phyloP scores from a whole-genome alignment of 805 yeast species.

The Alloascoidea africana region DNA sequence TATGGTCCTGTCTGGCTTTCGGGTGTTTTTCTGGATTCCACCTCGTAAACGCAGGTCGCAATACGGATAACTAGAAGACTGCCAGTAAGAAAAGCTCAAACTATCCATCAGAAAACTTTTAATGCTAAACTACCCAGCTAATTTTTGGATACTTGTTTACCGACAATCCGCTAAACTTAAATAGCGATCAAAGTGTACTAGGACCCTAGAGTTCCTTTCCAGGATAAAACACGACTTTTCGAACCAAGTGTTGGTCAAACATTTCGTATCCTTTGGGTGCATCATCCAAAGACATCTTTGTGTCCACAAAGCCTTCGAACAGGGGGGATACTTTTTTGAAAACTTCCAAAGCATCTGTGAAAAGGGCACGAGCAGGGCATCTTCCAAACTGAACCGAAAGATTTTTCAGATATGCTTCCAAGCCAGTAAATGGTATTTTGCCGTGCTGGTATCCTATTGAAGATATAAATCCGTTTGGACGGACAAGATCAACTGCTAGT shows the following conservation, averaged over 20 bases:
- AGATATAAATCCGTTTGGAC: conserved; percentile 41
- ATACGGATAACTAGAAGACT: no score
- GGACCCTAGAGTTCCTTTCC: no score
- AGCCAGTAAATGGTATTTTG: conserved; percentile 36
- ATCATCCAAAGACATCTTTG: conserved; percentile 26
- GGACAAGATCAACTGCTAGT: conserved; percentile 34
- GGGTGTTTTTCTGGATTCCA: no score
- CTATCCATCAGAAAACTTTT: no score
- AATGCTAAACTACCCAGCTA: no score
- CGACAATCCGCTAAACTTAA: no score
- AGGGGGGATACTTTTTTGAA: conserved; percentile 28
- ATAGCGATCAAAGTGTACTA: no score
- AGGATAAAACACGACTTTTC: conserved; percentile 33
- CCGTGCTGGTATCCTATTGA: conserved; percentile 50
- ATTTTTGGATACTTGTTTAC: no score
- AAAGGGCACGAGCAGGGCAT: conserved; percentile 45
- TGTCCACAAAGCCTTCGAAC: conserved; percentile 37
- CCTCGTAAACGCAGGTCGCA: no score
- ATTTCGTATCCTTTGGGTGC: conserved; percentile 30
- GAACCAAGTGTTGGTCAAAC: conserved; percentile 38
- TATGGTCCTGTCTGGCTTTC: no score
- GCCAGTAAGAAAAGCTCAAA: no score
- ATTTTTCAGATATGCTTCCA: conserved; percentile 43
- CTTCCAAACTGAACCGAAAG: conserved; percentile 45
- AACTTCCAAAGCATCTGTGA: conserved; percentile 32